Evolutionary conservation across 2,329 filamentous ascomycete genomes (phyloP), one percentile per base, ranked within the genome.

Genomic region (Paracoccidioides brasiliensis): DNA sequence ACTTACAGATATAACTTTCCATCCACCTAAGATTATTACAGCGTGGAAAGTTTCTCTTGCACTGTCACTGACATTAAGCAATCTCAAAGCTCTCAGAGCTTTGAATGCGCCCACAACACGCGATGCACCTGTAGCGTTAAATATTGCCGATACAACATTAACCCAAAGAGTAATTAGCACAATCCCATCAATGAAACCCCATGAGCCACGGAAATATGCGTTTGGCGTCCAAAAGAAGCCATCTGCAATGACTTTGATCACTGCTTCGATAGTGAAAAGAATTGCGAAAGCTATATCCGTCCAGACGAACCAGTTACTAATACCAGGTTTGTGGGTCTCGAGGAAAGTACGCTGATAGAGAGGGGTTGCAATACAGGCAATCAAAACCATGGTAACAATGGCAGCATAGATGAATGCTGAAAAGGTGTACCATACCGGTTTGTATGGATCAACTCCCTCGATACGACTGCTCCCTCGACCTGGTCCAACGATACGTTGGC

Each of bases 181-280:
- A 46, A 97, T 72, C 0, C 86, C 89, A 66, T 98, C 93, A 61
- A 98, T 96, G 59, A 95, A 84, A 5, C 93, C 94, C 93, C 93
- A 98, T 0, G 90, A 91, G 66, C 91, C 91, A 64, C 93, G 84
- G 68, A 96, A 89, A 67, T 95, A 98, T 2, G 94, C 94, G 70
- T 98, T 96, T 0, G 93, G 93, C 0, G 93, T 96, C 82, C 88
- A 97, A 68, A 96, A 86, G 64, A 95, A 86, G 6, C 93, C 93
- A 72, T 98, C 93, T 0, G 93, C 93, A 63, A 98, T 83, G 55
- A 95, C 84, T 69, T 98, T 98, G 73, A 98, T 90, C 5, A 83
- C 65, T 0, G 90, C 89, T 70, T 98, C 93, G 5, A 88, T 67
- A 0, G 86, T 86, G 72, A 98, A 98, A 12, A 98, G 72, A 1